Conservation (phyloP, 345 rosid genomes). For the Eutrema japonicum region DNA sequence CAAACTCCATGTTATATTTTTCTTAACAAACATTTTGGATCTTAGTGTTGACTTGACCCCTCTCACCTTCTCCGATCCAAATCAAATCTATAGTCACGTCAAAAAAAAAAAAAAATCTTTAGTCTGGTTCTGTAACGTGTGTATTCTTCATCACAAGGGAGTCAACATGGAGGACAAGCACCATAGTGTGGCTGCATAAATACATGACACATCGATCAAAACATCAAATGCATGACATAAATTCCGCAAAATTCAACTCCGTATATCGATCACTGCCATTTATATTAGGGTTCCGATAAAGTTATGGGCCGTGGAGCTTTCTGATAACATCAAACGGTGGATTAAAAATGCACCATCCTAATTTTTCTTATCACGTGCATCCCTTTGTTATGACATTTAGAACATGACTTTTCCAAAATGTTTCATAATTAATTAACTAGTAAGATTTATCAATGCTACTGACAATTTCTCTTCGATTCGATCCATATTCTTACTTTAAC, state of each 20-base stretch:
- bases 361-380: slow-evolving; percentile 1
- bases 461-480: background rate
- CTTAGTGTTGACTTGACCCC: slow-evolving; percentile 11
- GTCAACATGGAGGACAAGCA: too few species aligned
- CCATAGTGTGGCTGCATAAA: too few species aligned
- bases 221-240: too few species aligned
- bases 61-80: background rate
- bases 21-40: background rate
- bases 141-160: too few species aligned
- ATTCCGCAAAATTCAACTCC: too few species aligned
- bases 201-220: too few species aligned
- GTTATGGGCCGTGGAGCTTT: slow-evolving; percentile 8
- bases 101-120: too few species aligned
- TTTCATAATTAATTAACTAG: background rate
- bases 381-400: slow-evolving; percentile 3
- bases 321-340: slow-evolving; percentile 7
- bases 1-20: background rate
- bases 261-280: background rate
- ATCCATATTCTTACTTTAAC: slow-evolving; percentile 8
- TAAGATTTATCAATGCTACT: slow-evolving; percentile 5
- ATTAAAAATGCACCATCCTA: background rate
- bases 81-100: background rate
- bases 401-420: slow-evolving; percentile 1
- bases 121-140: too few species aligned
- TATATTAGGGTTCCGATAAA: background rate